A percentile compares a stretch with the other conserved stretches of the same genome.
These are phyloP conservation scores for Liquidambar formosana DNA, from an alignment of 164 flowering plant species.

Conservation along the genomic window DNA sequence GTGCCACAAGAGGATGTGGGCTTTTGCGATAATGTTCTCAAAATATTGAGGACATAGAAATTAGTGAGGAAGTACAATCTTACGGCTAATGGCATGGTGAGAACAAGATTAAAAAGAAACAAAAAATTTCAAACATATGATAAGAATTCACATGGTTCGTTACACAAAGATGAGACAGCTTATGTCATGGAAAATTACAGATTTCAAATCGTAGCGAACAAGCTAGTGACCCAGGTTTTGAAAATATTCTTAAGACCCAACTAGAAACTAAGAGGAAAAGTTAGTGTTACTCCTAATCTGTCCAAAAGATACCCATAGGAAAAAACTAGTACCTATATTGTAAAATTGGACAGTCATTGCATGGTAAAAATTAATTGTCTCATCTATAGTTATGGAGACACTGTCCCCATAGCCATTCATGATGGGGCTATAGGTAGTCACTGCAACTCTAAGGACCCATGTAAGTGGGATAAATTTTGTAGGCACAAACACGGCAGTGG, in stretches of 20 bases:
- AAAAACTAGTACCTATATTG: too few relatives aligned
- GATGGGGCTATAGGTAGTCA: too few relatives aligned
- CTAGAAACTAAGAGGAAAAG: neutral
- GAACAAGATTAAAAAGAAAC: too few relatives aligned
- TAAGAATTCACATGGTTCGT: neutral
- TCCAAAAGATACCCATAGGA: too few relatives aligned
- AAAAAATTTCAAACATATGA: neutral
- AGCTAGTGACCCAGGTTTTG: neutral
- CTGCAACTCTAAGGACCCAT: too few relatives aligned
- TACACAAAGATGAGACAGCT: neutral
- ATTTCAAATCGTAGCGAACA: neutral
- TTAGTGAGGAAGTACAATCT: neutral
- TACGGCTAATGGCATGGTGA: neutral
- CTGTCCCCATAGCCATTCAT: too few relatives aligned
- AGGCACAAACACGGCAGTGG: too few relatives aligned
- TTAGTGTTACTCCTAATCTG: too few relatives aligned
- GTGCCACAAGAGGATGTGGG: slow-evolving; percentile 8
- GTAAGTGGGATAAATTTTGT: too few relatives aligned
- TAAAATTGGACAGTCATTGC: too few relatives aligned
- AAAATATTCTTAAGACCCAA: neutral
- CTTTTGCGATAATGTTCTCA: slow-evolving; percentile 8
- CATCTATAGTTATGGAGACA: too few relatives aligned
- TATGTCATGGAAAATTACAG: neutral
- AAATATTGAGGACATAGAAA: neutral
- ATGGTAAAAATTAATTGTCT: too few relatives aligned